Percentiles rank a stretch among this genome's conserved stretches.
phyloP scores from a whole-genome alignment of 805 yeast species.

The Teunomyces funiuensis region DNA sequence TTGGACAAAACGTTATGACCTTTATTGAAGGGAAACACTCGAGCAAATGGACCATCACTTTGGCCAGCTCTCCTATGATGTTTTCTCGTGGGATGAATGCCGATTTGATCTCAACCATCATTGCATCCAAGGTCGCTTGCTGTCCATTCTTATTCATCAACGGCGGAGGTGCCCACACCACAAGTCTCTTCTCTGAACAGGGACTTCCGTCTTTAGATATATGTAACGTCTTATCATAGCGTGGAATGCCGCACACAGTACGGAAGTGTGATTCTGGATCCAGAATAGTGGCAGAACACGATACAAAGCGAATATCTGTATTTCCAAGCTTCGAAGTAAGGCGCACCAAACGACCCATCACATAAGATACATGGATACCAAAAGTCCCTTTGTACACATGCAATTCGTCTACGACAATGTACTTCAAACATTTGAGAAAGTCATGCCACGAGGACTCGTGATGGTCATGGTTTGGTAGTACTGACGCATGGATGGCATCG shows the following conservation, averaged over 20 bases:
- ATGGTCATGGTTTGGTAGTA: conserved; percentile 68
- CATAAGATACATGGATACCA: conserved; percentile 88
- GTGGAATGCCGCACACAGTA: conserved; percentile 65
- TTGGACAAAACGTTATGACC: conserved; percentile 88
- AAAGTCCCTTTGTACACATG: conserved; percentile 89
- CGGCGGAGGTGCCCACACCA: conserved; percentile 84
- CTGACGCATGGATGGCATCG: conserved; percentile 84
- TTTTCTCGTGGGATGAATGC: conserved; percentile 51
- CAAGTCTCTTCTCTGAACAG: conserved; percentile 67
- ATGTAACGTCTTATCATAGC: conserved; percentile 47
- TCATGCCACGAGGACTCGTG: conserved; percentile 55
- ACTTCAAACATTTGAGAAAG: conserved; percentile 62
- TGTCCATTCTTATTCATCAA: conserved; percentile 54
- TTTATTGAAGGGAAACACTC: conserved; percentile 55
- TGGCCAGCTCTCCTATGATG: conserved; percentile 75
- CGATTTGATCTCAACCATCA: not conserved
- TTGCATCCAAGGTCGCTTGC: not conserved
- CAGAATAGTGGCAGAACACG: conserved; percentile 91
- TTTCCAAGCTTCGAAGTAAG: conserved; percentile 52
- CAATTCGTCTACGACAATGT: conserved; percentile 79
- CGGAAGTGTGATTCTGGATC: conserved; percentile 74
- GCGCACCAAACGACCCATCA: conserved; percentile 77
- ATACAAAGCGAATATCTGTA: conserved; percentile 60
- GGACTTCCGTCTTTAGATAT: conserved; percentile 87
- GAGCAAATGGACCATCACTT: conserved; percentile 65